Base-by-base conservation (phyloP, 78 protist species). In the Cyanophora paradoxa region DNA sequence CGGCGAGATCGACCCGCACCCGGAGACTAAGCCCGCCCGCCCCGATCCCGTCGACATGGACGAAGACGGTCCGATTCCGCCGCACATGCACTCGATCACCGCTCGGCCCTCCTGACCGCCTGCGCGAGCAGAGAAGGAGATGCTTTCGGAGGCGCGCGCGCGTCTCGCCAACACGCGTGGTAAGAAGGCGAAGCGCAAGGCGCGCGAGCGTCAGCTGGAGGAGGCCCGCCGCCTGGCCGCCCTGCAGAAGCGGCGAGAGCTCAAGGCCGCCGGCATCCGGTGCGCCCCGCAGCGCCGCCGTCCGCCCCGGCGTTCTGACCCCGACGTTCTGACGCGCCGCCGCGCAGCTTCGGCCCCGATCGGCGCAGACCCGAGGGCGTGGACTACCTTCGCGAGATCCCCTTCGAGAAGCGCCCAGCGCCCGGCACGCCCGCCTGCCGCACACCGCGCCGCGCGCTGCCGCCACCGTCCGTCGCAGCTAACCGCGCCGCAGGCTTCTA, bases 21-120 rank as follows among this genome's bases (percentile, higher is more conserved):
- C 98, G 19, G 99, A 97, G 71, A 61, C 91, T 1, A 91, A 90
- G 74, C 99, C 99, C 0, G 98, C 99, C 5, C 83, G 87, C 8
- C 98, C 99, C 0, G 99, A 98, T 72, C 97, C 99, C 3, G 90
- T 93, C 6, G 98, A 97, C 78, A 95, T 96, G 98, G 98, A 94
- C 77, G 99, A 96, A 44, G 97, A 94, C 48, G 88, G 80, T 54
- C 24, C 37, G 74, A 4, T 5, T 16, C 19, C 31, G 13, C 33
- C 26, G 19, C n/a, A n/a, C n/a, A n/a, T n/a, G n/a, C n/a, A n/a
- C n/a, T n/a, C n/a, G n/a, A n/a, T 52, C 20, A 24, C 20, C 22
- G n/a, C n/a, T n/a, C n/a, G n/a, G n/a, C n/a, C n/a, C n/a, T n/a
- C n/a, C n/a, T 44, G 8, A 14, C 13, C 13, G 8, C 50, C 50